Evolutionary conservation across 331 rosid species (phyloP).

Genomic region (Malus hybrid): DNA sequence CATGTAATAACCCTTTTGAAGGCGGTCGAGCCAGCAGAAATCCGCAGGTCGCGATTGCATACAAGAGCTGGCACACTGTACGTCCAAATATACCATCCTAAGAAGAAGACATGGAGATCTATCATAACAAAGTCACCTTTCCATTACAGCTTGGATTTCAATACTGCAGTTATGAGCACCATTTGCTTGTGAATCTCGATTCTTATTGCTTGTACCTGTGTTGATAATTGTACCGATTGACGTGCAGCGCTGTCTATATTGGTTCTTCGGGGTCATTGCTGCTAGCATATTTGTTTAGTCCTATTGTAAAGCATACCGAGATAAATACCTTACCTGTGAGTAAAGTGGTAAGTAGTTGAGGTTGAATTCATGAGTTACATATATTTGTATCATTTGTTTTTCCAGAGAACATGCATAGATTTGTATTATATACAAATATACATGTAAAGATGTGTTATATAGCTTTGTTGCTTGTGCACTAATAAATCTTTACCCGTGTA

Average conservation of each 20-base stretch:
- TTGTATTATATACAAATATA: no score
- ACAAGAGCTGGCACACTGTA: no score
- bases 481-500: no score
- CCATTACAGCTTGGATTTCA: no score
- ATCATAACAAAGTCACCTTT: no score
- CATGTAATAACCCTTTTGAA: no score
- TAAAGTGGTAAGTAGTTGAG: neutral
- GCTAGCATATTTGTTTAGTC: conserved; percentile 7
- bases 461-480: neutral
- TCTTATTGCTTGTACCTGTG: neutral
- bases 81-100: no score
- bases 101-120: no score
- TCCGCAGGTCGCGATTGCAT: no score
- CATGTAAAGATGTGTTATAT: no score
- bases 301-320: neutral
- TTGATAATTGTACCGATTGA: neutral
- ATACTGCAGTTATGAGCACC: conserved; percentile 46
- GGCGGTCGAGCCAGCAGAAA: no score
- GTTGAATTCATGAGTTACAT: neutral
- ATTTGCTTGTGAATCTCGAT: conserved; percentile 40
- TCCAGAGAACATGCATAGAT: no score
- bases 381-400: neutral
- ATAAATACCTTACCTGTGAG: neutral
- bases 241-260: neutral
- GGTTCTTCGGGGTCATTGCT: neutral